Percentiles rank a stretch among this genome's conserved stretches.
Conservation (phyloP, 352 stramenopile species). For the Pythium periplocum region DNA sequence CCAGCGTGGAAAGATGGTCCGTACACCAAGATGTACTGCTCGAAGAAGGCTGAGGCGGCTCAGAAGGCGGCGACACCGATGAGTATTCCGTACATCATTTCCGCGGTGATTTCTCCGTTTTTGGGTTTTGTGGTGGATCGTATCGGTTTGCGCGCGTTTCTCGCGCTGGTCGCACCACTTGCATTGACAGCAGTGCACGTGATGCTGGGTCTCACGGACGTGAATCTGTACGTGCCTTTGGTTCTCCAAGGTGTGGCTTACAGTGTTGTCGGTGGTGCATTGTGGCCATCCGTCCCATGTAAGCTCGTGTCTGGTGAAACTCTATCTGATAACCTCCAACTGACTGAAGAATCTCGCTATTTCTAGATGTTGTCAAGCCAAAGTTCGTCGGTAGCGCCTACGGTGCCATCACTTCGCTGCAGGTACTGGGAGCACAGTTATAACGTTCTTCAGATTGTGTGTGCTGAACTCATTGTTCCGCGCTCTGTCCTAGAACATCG, state of each 20-base stretch:
- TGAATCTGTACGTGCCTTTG: slow-evolving; percentile 80
- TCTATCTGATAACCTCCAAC: too few species aligned
- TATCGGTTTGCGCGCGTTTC: slow-evolving; percentile 76
- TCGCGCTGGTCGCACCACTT: slow-evolving; percentile 72
- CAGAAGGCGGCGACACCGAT: slow-evolving; percentile 81
- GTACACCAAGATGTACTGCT: slow-evolving; percentile 53
- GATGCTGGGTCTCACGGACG: slow-evolving; percentile 68
- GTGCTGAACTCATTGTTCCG: too few species aligned
- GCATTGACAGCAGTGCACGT: slow-evolving; percentile 83
- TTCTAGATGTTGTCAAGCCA: slow-evolving; percentile 77
- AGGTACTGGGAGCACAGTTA: slow-evolving; percentile 25
- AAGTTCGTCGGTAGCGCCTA: slow-evolving; percentile 90
- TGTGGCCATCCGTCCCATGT: slow-evolving; percentile 92
- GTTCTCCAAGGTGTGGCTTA: slow-evolving; percentile 91
- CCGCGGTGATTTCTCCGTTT: slow-evolving; percentile 83
- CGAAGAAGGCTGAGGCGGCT: slow-evolving; percentile 53
- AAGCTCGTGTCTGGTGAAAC: slow-evolving; percentile 1
- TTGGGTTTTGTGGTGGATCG: slow-evolving; percentile 90
- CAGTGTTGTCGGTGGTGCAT: slow-evolving; percentile 86
- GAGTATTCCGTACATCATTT: slow-evolving; percentile 92
- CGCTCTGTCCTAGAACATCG: slow-evolving; percentile 53
- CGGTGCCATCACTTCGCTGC: slow-evolving; percentile 90
- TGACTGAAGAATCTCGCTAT: too few species aligned
- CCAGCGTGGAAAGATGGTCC: slow-evolving; percentile 63
- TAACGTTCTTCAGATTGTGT: too few species aligned